phyloP scores from a whole-genome alignment of 768 basidiomycete species.

The Phallus indusiatus region DNA sequence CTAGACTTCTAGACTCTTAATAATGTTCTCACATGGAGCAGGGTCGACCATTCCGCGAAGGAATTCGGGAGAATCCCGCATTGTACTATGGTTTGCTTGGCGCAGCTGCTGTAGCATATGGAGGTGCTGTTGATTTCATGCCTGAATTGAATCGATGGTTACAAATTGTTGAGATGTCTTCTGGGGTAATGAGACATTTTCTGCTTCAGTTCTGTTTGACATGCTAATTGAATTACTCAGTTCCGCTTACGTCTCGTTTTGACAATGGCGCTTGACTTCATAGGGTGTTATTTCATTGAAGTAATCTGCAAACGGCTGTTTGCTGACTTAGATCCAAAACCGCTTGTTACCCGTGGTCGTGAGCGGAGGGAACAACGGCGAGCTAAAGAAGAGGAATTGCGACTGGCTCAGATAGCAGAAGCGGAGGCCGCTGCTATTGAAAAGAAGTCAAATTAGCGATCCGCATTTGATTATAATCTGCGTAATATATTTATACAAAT shows the following conservation, averaged over 20 bases:
- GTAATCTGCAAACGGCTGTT: conserved; percentile 75
- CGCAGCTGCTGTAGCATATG: conserved; percentile 85
- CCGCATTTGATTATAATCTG: neutral
- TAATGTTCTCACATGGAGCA: conserved; percentile 19
- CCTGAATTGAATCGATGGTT: conserved; percentile 96
- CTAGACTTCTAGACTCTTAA: neutral
- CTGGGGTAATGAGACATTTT: conserved; percentile 34
- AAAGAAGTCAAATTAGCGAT: conserved; percentile 28
- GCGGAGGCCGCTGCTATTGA: conserved; percentile 14
- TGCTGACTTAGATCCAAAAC: conserved; percentile 78
- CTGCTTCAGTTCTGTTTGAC: neutral
- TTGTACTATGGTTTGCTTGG: conserved; percentile 88
- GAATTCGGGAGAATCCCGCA: conserved; percentile 92
- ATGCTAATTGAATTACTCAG: conserved; percentile 28
- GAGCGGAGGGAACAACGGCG: conserved; percentile 62
- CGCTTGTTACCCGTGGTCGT: conserved; percentile 74
- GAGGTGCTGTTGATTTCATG: conserved; percentile 86
- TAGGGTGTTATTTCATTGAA: conserved; percentile 81
- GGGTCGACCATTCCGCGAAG: conserved; percentile 97
- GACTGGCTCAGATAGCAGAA: conserved; percentile 12
- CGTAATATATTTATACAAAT: neutral
- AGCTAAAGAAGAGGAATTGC: conserved; percentile 26
- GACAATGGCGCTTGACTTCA: conserved; percentile 84
- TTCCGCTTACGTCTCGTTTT: conserved; percentile 75
- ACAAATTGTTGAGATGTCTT: conserved; percentile 88